These are phyloP conservation scores for Phaeomoniella chlamydospora DNA, from an alignment of 2,329 filamentous ascomycete genomes.

Conservation along the genomic window DNA sequence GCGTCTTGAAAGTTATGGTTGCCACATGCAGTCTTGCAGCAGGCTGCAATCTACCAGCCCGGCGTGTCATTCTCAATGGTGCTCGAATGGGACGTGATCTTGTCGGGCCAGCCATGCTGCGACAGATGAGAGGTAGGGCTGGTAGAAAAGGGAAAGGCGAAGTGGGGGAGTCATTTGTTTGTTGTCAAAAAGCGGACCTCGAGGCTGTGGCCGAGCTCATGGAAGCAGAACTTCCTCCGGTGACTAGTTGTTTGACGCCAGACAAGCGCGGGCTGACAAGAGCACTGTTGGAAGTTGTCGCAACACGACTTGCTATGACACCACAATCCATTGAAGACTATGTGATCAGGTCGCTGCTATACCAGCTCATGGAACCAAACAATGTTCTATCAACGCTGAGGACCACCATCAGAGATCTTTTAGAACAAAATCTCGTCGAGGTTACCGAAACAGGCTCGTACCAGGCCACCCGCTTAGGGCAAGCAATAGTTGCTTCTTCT, in stretches of 20 bases:
- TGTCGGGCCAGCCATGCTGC: conserved; percentile 64
- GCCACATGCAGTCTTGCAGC: conserved; percentile 71
- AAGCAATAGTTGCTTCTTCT: conserved; percentile 57
- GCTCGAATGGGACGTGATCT: conserved; percentile 63
- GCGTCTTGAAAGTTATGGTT: conserved; percentile 54
- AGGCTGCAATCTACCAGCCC: conserved; percentile 61
- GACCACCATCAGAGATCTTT: conserved; percentile 44
- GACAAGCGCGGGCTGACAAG: conserved; percentile 53
- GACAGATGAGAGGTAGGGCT: conserved; percentile 67
- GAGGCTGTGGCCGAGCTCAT: conserved; percentile 57
- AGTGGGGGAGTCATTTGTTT: conserved; percentile 63
- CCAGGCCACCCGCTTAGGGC: conserved; percentile 49
- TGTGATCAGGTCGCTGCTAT: conserved; percentile 52
- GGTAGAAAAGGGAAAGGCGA: conserved; percentile 68
- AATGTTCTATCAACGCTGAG: conserved; percentile 40
- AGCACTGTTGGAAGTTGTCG: conserved; percentile 57
- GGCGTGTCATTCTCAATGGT: conserved; percentile 61
- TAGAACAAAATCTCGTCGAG: conserved; percentile 39
- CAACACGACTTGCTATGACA: conserved; percentile 52
- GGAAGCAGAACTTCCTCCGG: conserved; percentile 55
- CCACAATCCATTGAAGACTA: conserved; percentile 53
- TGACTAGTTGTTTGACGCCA: conserved; percentile 53
- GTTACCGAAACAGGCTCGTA: conserved; percentile 35
- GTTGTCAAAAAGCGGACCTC: conserved; percentile 53
- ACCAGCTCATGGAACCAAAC: conserved; percentile 36